Percentiles rank a stretch among this genome's conserved stretches.
phyloP scores from a whole-genome alignment of 352 stramenopile genomes.

The Chrysophaeum taylorii region DNA sequence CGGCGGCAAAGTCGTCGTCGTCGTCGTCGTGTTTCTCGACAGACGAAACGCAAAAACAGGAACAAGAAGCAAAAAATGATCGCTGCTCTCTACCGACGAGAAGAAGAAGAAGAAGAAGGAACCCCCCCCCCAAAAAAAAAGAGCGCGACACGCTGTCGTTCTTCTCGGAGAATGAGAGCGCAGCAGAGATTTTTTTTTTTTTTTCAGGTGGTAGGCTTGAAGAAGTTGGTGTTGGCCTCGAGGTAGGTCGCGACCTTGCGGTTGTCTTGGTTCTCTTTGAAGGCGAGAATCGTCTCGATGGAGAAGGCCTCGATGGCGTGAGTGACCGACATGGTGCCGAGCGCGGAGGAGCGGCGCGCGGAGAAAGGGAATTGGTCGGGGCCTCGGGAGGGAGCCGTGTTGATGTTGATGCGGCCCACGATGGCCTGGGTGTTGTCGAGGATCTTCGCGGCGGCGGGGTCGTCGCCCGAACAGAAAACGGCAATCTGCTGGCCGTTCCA shows the following conservation, averaged over 20 bases:
- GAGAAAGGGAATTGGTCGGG: slow-evolving; percentile 52
- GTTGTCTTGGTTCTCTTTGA: slow-evolving; percentile 6
- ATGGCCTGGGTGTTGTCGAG: slow-evolving; percentile 46
- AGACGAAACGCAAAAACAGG: no score
- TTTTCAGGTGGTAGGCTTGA: no score
- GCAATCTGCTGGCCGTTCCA: slow-evolving; percentile 55
- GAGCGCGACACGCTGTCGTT: no score
- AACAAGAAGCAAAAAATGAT: no score
- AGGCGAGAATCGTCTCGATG: slow-evolving; percentile 20
- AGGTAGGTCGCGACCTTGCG: background rate
- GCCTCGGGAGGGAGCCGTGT: slow-evolving; percentile 47
- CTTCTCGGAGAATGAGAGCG: no score
- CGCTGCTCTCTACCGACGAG: no score
- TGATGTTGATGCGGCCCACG: slow-evolving; percentile 62
- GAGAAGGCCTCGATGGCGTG: slow-evolving; percentile 37
- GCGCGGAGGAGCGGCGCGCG: slow-evolving; percentile 43
- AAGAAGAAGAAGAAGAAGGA: no score
- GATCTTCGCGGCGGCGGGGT: slow-evolving; percentile 25
- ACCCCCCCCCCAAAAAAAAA: no score
- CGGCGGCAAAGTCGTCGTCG: no score
- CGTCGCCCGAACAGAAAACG: no score
- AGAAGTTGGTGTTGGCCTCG: background rate
- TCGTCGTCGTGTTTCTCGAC: no score
- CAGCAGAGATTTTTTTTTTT: no score
- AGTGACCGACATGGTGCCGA: slow-evolving; percentile 53